Evolutionary conservation across 2,329 filamentous ascomycete species (phyloP), one percentile per base, ranked within the genome.

Genomic region (Parastagonospora nodorum): DNA sequence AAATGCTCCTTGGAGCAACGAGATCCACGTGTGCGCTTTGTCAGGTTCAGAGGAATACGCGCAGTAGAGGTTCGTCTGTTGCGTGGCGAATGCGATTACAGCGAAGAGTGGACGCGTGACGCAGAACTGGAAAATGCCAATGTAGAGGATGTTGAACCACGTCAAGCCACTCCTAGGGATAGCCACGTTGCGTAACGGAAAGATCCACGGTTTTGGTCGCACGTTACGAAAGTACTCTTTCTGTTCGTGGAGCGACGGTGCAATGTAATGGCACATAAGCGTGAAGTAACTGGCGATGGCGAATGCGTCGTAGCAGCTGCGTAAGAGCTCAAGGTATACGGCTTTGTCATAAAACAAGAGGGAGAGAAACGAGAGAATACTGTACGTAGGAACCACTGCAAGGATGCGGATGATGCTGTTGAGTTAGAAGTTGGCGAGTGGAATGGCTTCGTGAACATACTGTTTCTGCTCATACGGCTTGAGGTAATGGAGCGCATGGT

Each of bases 61-160:
- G 77, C 92, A 96, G 70, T 94, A 95, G 28, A 80, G 78, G 28
- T 82, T 82, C 56, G 83, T 82, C 49, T 86, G 82, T 71, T 96
- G 84, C 0, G 88, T 85, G 19, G 19, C 19, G 19, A 24, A 24
- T 24, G 19, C 19, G 31, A 89, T 74, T 15, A 94, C 88, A 1
- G 90, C 87, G 12, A 92, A 90, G 64, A 87, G 75, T 14, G 93
- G 87, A 39, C 89, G 85, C 56, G 93, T 84, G 65, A 93, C 86
- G 75, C 89, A 92, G 75, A 94, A 95, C 66, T 95, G 90, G 74
- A 92, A 95, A 48, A 94, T 82, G 46, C 87, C 86, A 40, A 89
- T 82, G 88, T 88, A 94, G 61, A 92, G 81, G 52, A 92, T 85
- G 71, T 96, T 96, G 76, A 95, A 95, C 90, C 90, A 94, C 1